A percentile compares a stretch with the other conserved stretches of the same genome.
Conservation (phyloP, 2,329 filamentous ascomycete species). For the Botrytis fragariae region DNA sequence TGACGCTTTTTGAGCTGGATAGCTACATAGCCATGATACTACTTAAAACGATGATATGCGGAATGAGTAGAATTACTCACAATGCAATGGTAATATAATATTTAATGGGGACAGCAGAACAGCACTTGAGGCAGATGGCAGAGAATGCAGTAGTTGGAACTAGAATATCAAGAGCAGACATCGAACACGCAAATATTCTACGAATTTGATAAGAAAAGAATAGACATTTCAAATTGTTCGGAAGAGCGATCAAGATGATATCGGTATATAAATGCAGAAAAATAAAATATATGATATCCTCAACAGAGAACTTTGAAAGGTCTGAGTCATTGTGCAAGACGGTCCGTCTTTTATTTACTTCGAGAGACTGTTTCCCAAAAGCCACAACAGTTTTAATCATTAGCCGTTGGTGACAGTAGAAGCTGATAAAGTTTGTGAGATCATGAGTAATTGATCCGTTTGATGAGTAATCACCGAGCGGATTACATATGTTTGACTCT, state of each 20-base stretch:
- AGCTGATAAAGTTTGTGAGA: too few species aligned
- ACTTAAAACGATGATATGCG: not conserved
- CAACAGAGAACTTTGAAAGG: not conserved
- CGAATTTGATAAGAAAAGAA: not conserved
- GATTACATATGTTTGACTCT: too few species aligned
- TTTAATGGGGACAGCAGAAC: not conserved
- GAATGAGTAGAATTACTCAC: not conserved
- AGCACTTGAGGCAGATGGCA: fast-evolving
- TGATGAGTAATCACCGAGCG: too few species aligned
- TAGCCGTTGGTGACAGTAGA: too few species aligned
- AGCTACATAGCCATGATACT: not conserved
- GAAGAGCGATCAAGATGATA: not conserved
- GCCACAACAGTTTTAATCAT: too few species aligned
- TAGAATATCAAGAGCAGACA: not conserved
- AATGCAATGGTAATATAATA: not conserved
- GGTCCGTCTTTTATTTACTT: not conserved
- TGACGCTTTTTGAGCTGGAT: too few species aligned
- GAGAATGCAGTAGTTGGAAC: not conserved
- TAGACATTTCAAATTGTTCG: too few species aligned
- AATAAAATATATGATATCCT: too few species aligned
- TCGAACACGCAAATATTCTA: not conserved
- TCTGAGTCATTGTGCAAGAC: not conserved
- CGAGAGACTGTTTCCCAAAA: not conserved
- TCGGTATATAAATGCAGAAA: too few species aligned
- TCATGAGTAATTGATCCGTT: too few species aligned